These are phyloP conservation scores for Rhodotorula babjevae DNA, from an alignment of 768 basidiomycete species.

Conservation along the genomic window DNA sequence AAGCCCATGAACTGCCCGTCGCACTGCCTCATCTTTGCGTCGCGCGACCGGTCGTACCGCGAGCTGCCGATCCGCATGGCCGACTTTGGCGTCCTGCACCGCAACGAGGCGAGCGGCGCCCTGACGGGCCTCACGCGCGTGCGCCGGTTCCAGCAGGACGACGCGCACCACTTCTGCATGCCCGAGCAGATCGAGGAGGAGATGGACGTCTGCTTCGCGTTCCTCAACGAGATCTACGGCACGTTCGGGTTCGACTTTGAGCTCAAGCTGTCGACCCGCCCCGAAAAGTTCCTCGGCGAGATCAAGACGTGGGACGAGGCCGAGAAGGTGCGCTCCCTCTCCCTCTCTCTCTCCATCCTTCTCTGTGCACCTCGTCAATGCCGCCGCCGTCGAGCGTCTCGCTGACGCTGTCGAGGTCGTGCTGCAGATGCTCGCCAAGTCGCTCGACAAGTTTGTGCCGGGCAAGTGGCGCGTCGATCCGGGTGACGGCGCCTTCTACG, in stretches of 20 bases:
- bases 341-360: neutral
- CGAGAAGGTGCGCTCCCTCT: constrained; percentile 60
- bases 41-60: constrained; percentile 84
- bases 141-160: constrained; percentile 91
- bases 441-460: constrained; percentile 77
- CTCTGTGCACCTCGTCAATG: neutral
- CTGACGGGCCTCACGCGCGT: constrained; percentile 89
- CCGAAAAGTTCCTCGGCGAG: constrained; percentile 84
- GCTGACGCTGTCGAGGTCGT: neutral
- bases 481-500: constrained; percentile 98
- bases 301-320: constrained; percentile 87
- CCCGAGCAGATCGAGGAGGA: constrained; percentile 87
- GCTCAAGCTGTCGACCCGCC: constrained; percentile 90
- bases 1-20: constrained; percentile 96
- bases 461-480: constrained; percentile 90
- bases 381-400: neutral
- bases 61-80: constrained; percentile 97
- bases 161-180: constrained; percentile 98
- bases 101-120: constrained; percentile 93
- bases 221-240: constrained; percentile 89
- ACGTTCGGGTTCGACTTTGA: constrained; percentile 91
- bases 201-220: constrained; percentile 81
- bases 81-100: constrained; percentile 93
- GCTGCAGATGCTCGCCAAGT: constrained; percentile 71
- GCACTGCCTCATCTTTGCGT: constrained; percentile 92